Conservation (phyloP, 139 green algal species). For the Coccomyxa sp. region DNA sequence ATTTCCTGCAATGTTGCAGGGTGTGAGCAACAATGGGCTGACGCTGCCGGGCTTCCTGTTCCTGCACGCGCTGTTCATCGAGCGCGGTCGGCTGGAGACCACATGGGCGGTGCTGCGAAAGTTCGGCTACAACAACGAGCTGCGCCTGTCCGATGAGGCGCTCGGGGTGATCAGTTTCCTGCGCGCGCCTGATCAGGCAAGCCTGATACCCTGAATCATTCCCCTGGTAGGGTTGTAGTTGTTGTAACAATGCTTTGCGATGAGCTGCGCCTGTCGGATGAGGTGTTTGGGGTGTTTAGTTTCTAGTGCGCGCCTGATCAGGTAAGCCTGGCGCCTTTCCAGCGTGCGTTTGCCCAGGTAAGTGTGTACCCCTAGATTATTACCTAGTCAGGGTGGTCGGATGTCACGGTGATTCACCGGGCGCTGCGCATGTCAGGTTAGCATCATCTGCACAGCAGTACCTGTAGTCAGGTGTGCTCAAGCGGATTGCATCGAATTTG, state of each 20-base stretch:
- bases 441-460: too few species aligned
- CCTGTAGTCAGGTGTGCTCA: too few species aligned
- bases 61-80: conserved; percentile 93
- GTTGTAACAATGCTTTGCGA: conserved; percentile 7
- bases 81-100: conserved; percentile 84
- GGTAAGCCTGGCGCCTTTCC: too few species aligned
- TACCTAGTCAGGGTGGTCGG: too few species aligned
- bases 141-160: conserved; percentile 53
- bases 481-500: too few species aligned
- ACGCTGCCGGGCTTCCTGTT: conserved; percentile 90
- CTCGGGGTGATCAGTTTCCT: conserved; percentile 42
- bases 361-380: too few species aligned
- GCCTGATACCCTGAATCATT: background rate
- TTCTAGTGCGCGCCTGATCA: too few species aligned
- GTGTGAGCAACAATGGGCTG: conserved; percentile 60
- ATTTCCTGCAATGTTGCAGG: conserved; percentile 7
- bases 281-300: background rate
- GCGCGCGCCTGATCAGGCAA: conserved; percentile 30
- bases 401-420: too few species aligned
- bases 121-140: conserved; percentile 75
- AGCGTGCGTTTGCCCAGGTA: too few species aligned
- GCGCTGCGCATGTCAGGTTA: too few species aligned
- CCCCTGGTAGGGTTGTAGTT: background rate
- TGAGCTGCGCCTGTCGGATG: background rate
- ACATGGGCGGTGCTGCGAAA: conserved; percentile 83